Conservation (phyloP, 306 rosid genomes). For the Trifolium subterraneum region DNA sequence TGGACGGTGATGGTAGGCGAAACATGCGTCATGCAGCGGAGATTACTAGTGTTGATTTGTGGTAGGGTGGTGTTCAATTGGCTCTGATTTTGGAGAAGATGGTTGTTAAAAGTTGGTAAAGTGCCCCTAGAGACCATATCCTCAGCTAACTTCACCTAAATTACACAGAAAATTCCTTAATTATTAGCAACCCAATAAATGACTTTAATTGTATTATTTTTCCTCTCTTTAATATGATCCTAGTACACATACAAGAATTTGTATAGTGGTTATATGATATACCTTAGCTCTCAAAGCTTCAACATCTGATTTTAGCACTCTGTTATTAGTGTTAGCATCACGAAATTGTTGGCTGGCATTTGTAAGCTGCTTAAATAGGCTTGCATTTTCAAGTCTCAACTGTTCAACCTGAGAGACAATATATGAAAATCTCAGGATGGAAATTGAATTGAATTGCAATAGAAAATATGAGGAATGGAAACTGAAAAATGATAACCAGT, state of each 20-base stretch:
- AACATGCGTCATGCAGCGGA: constrained; percentile 52
- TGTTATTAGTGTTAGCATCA: constrained; percentile 71
- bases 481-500: neutral
- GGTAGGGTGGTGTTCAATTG: constrained; percentile 52
- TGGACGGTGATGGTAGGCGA: constrained; percentile 65
- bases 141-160: constrained; percentile 95
- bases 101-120: constrained; percentile 55
- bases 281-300: constrained; percentile 99
- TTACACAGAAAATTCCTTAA: neutral
- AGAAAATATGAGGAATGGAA: neutral
- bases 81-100: constrained; percentile 59
- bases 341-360: constrained; percentile 69
- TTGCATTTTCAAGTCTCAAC: constrained; percentile 61
- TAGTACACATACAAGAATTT: neutral
- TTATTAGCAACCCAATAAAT: neutral
- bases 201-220: neutral
- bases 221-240: neutral
- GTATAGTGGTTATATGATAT: neutral
- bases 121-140: constrained; percentile 80
- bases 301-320: constrained; percentile 80
- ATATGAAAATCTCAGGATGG: constrained; percentile 6
- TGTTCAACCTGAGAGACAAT: constrained; percentile 59
- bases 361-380: constrained; percentile 61
- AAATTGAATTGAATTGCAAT: neutral
- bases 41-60: constrained; percentile 45